Base-by-base conservation (phyloP, 805 yeast species). In the Ogataea methylovora region DNA sequence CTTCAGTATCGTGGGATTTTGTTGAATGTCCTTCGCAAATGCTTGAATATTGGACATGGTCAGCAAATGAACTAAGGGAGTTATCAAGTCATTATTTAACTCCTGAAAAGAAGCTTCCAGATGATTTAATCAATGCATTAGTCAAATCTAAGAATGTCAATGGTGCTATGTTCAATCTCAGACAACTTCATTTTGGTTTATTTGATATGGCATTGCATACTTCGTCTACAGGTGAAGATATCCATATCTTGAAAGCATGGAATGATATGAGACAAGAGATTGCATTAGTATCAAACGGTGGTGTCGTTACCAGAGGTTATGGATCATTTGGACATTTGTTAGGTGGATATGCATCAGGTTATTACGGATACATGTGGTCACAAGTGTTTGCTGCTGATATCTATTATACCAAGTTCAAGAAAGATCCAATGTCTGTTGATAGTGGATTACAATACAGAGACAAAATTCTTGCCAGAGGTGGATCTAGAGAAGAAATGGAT, bases 11-110 rank as follows among this genome's bases (percentile, higher is more conserved):
- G 25, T 69, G 92, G 71, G 95, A 85, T 60, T 85, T 85, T 60
- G 94, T 85, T 32, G 95, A 85, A 58, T 84, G 90, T 38, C 95
- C 95, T 19, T 84, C 94, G 1, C 95, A 85, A 61, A 74, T 85
- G 78, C 65, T 85, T 46, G 95, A 85, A 57, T 82, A 76, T 56
- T 85, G 92, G 85, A 80, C 88, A 25, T 85, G 95, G 94, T 71
- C 79, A 35, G 67, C 67, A 35, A 60, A 67, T 26, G 79, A 76
- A 55, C 63, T 85, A 43, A 69, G 64, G 45, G 50, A 53, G 8
- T 58, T 85, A 35, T 78, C 90, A 0, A 64, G 71, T 15, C 95
- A 85, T 55, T 84, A 80, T 53, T 33, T 56, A 26, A 61, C 69
- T 34, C 65, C 79, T 4, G 74, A 75, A 18, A 73, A 71, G 48